Base-by-base conservation (phyloP, 371 early-diverging fungal species). In the Actinomucor elegans region DNA sequence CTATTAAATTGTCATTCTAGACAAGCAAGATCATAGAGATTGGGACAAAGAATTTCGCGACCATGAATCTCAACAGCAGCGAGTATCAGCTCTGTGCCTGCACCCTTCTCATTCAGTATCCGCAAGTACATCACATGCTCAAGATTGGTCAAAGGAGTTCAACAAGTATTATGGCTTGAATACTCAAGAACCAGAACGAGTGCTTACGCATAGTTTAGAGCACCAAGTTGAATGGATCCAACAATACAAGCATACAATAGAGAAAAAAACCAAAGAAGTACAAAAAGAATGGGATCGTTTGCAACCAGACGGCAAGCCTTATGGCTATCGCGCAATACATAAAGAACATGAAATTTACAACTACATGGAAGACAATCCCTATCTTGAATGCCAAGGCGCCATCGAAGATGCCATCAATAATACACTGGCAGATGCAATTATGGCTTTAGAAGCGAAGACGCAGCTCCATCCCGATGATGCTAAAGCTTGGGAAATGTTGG, bases 401-500 rank as follows among this genome's bases (percentile, higher is more conserved):
- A 69, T 84, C 40, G 66, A 81, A 24, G 65, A 61, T 6, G 57
- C 60, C 24, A 66, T 79, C 5, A 71, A 80, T 52, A 73, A 71
- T n/a, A 75, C 83, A 28, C 77, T 97, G 4, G 77, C 89, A 4
- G 95, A 96, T 43, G 77, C 91, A 0, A 92, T 95, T 35, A 71
- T 96, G 44, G 93, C 94, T 2, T 82, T 96, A 4, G 98, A 98
- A 73, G 94, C 96, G 5, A 83, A 85, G 7, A 87, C 94, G 14
- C 90, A 94, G 61, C 70, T 83, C 38, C 77, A 90, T 37, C 87
- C 92, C 1, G 59, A 76, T 9, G 87, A 95, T 71, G 91, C 94
- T 0, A 61, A 66, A 0, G 83, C 92, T 37, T 98, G 98, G 98
- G 79, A 86, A 52, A 66, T 81, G 54, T 80, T 98, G 2, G 98